Evolutionary conservation across 345 rosid genomes (phyloP).

Genomic region (Dipteronia sinensis): DNA sequence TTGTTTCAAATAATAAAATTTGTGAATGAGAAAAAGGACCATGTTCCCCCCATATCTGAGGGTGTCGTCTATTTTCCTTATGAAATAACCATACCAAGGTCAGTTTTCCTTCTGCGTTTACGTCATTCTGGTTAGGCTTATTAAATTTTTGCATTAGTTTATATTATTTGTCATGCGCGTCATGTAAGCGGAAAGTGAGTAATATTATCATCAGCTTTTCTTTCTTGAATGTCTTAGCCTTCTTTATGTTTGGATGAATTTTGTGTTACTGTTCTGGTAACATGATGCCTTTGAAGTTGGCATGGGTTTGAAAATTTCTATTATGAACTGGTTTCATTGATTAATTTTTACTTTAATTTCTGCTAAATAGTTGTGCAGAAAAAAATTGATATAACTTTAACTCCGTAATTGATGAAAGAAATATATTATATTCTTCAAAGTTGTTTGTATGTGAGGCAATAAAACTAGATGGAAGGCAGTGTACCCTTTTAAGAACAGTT

Average conservation of each 20-base stretch:
- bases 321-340: not conserved
- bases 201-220: not conserved
- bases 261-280: not conserved
- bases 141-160: conserved; percentile 2
- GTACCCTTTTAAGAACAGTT: not conserved
- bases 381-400: not conserved
- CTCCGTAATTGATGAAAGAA: not conserved
- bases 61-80: conserved; percentile 75
- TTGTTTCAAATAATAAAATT: conserved; percentile 88
- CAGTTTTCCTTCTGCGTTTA: conserved; percentile 30
- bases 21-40: conserved; percentile 95
- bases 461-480: not conserved
- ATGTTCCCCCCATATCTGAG: conserved; percentile 84
- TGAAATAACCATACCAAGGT: conserved; percentile 89
- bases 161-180: not conserved
- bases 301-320: not conserved
- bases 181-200: not conserved
- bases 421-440: not conserved
- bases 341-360: not conserved
- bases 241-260: conserved; percentile 8
- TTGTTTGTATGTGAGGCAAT: not conserved
- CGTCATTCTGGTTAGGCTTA: not conserved
- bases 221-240: not conserved
- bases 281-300: not conserved
- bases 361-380: not conserved